These are phyloP conservation scores for Thelonectria blattea DNA, from an alignment of 2,329 filamentous ascomycete genomes.

Conservation along the genomic window DNA sequence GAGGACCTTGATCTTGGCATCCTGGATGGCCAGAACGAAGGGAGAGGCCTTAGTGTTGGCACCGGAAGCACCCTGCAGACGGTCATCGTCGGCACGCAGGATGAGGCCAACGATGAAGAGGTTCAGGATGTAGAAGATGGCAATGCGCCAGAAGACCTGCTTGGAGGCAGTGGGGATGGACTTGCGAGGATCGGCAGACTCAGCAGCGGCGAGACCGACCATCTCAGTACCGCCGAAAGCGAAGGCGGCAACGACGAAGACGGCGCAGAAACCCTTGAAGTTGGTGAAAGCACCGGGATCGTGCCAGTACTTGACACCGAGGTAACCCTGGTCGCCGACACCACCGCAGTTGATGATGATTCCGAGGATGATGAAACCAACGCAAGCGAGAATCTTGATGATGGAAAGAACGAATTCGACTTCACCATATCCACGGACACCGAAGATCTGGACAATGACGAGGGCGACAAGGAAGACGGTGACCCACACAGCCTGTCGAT, in stretches of 20 bases:
- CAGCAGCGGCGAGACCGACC: conserved; percentile 77
- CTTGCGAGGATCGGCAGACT: conserved; percentile 77
- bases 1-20: conserved; percentile 80
- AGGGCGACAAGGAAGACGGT: conserved; percentile 80
- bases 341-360: conserved; percentile 87
- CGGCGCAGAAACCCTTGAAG: conserved; percentile 79
- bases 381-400: conserved; percentile 79
- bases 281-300: conserved; percentile 82
- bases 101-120: conserved; percentile 82
- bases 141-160: conserved; percentile 95
- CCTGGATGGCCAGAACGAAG: conserved; percentile 90
- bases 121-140: conserved; percentile 86
- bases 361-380: conserved; percentile 71
- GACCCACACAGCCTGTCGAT: conserved; percentile 70
- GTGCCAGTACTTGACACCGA: conserved; percentile 79
- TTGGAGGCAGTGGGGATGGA: conserved; percentile 86
- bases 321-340: conserved; percentile 73
- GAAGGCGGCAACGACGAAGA: conserved; percentile 79
- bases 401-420: conserved; percentile 87
- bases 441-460: conserved; percentile 83
- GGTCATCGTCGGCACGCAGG: conserved; percentile 72
- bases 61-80: conserved; percentile 63
- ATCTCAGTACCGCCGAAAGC: conserved; percentile 78
- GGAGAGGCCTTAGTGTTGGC: conserved; percentile 79
- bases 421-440: conserved; percentile 87